Evolutionary conservation across 2,329 filamentous ascomycete species (phyloP).

Genomic region (Colletotrichum sp.): DNA sequence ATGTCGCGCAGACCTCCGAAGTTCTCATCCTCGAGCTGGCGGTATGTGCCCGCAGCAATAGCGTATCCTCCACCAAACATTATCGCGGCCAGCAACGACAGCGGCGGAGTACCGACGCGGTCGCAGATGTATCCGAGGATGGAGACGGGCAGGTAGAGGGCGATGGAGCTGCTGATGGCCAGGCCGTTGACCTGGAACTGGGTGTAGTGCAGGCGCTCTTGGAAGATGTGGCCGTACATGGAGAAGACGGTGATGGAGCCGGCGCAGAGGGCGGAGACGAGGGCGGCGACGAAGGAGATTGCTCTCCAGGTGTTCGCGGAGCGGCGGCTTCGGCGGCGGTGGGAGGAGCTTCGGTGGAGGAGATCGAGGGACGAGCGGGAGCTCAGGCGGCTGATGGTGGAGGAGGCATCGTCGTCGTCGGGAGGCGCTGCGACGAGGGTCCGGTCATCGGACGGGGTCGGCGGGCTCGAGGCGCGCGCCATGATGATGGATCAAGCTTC

Average conservation of each 20-base stretch:
- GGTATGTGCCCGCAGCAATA: conserved; percentile 81
- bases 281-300: conserved; percentile 59
- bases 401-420: conserved; percentile 19
- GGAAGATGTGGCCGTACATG: conserved; percentile 90
- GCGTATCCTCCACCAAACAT: conserved; percentile 85
- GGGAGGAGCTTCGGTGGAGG: conserved; percentile 1
- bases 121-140: conserved; percentile 92
- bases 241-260: conserved; percentile 94
- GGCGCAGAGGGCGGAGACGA: conserved; percentile 73
- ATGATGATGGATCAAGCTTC: conserved; percentile 1
- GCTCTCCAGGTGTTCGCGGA: conserved; percentile 38
- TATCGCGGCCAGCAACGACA: conserved; percentile 74
- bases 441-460: conserved; percentile 2
- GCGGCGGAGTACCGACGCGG: conserved; percentile 78
- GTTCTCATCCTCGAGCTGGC: conserved; percentile 51
- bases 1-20: conserved; percentile 18
- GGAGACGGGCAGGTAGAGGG: conserved; percentile 91
- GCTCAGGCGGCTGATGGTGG: conserved; percentile 21
- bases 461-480: conserved; percentile 12
- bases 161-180: conserved; percentile 84
- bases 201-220: conserved; percentile 83
- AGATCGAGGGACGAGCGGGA: conserved; percentile 27
- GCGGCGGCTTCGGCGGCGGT: conserved; percentile 13
- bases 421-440: not conserved
- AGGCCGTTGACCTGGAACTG: conserved; percentile 93